Evolutionary conservation across 2,329 filamentous ascomycete species (phyloP).

Genomic region (Elsinoe fawcettii): DNA sequence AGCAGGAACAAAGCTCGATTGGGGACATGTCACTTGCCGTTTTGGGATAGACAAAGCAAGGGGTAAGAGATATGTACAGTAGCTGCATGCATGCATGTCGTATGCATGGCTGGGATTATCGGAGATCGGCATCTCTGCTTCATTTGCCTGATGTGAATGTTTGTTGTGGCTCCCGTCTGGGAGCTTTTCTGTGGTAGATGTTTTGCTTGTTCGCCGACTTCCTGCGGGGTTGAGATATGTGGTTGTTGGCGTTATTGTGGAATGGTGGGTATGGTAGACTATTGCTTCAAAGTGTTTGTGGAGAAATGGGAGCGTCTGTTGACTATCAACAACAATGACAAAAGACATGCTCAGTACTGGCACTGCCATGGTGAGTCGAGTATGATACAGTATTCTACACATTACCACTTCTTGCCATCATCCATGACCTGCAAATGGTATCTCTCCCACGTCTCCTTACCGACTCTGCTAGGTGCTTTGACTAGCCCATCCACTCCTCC

Average conservation of each 20-base stretch:
- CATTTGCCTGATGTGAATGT: not conserved
- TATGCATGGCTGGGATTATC: too few species aligned
- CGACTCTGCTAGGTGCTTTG: slow-evolving; percentile 64
- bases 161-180: not conserved
- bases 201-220: not conserved
- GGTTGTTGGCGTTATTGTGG: not conserved
- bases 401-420: not conserved
- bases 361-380: not conserved
- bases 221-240: not conserved
- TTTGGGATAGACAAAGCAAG: not conserved
- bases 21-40: not conserved
- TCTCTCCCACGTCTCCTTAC: slow-evolving; percentile 49
- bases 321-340: not conserved
- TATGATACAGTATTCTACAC: not conserved
- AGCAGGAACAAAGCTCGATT: not conserved
- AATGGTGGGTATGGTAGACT: not conserved
- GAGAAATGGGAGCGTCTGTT: not conserved
- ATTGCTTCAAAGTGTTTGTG: not conserved
- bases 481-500: slow-evolving; percentile 82
- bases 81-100: too few species aligned
- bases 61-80: not conserved
- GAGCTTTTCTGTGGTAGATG: not conserved
- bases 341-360: not conserved
- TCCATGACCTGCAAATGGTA: slow-evolving; percentile 46
- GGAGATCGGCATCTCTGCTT: not conserved